phyloP scores from a whole-genome alignment of 2,329 filamentous ascomycete species.

The Alternaria metachromatica region DNA sequence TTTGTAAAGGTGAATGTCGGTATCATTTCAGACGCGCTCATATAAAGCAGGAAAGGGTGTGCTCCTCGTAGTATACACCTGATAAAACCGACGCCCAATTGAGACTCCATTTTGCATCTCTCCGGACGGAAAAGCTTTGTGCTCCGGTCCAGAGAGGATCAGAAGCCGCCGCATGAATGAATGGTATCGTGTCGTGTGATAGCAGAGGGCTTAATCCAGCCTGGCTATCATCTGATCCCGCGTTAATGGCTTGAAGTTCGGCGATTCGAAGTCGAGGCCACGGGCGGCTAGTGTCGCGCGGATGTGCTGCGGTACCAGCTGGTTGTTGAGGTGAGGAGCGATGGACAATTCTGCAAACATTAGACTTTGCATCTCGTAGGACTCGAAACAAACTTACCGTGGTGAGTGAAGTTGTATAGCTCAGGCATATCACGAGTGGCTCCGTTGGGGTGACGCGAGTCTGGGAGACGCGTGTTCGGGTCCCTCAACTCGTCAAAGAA shows the following conservation, averaged over 20 bases:
- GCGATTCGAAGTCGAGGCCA: slow-evolving; percentile 83
- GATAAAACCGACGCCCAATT: slow-evolving; percentile 45
- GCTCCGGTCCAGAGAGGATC: slow-evolving; percentile 41
- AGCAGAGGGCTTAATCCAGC: slow-evolving; percentile 70
- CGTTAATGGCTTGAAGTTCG: slow-evolving; percentile 83
- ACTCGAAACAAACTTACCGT: slow-evolving; percentile 69
- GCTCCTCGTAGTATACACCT: slow-evolving; percentile 44
- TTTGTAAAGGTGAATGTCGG: slow-evolving; percentile 44
- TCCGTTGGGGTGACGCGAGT: slow-evolving; percentile 88
- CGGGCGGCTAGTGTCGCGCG: slow-evolving; percentile 74
- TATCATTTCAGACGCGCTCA: slow-evolving; percentile 50
- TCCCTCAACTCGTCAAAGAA: slow-evolving; percentile 98
- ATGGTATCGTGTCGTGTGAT: slow-evolving; percentile 52
- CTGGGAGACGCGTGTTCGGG: slow-evolving; percentile 86
- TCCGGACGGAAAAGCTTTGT: slow-evolving; percentile 39
- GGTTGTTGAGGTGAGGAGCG: slow-evolving; percentile 81
- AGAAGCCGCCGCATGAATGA: slow-evolving; percentile 46
- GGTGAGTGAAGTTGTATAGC: slow-evolving; percentile 91
- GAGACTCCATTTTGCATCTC: slow-evolving; percentile 46
- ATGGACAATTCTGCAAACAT: slow-evolving; percentile 85
- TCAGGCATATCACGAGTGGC: slow-evolving; percentile 80
- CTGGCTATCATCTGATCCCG: slow-evolving; percentile 98
- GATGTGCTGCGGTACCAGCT: slow-evolving; percentile 85
- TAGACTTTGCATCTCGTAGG: slow-evolving; percentile 10
- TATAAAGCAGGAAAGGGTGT: slow-evolving; percentile 44